Evolutionary conservation across 176 grass and related monocot species (phyloP).

Genomic region (Carex parvula): DNA sequence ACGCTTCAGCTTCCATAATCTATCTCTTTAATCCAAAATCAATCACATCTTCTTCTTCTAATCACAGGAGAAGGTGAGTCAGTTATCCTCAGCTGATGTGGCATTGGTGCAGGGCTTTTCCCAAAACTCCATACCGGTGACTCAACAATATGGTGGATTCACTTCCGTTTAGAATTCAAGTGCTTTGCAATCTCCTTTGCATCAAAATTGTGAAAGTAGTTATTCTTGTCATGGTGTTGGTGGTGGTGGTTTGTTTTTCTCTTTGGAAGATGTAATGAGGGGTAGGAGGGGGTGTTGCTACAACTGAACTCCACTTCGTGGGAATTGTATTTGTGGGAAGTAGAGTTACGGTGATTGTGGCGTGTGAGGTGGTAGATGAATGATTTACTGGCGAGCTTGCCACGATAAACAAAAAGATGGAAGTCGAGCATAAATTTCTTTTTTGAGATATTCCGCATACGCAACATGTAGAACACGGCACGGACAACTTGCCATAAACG

Average conservation of each 20-base stretch:
- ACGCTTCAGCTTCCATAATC: slow-evolving; percentile 61
- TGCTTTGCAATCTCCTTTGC: slow-evolving; percentile 57
- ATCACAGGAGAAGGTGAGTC: slow-evolving; percentile 68
- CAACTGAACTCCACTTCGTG: slow-evolving; percentile 94
- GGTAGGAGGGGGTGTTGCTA: slow-evolving; percentile 75
- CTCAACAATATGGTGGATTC: slow-evolving; percentile 28
- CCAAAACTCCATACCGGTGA: slow-evolving; percentile 28
- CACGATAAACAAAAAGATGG: slow-evolving; percentile 60
- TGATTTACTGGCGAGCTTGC: slow-evolving; percentile 86
- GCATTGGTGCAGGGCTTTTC: slow-evolving; percentile 51
- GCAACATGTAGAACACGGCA: slow-evolving; percentile 69
- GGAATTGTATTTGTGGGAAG: slow-evolving; percentile 15
- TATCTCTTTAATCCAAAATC: slow-evolving; percentile 49
- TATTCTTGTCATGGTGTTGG: slow-evolving; percentile 37
- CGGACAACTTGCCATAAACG: slow-evolving; percentile 66
- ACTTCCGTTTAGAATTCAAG: slow-evolving; percentile 54
- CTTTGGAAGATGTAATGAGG: slow-evolving; percentile 37
- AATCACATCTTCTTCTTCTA: slow-evolving; percentile 28
- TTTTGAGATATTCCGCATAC: slow-evolving; percentile 58
- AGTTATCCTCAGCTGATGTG: slow-evolving; percentile 64
- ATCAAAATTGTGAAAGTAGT: slow-evolving; percentile 60
- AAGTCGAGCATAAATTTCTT: slow-evolving; percentile 76
- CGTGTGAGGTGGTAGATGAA: slow-evolving; percentile 47
- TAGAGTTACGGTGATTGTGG: slow-evolving; percentile 37
- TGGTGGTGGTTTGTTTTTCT: slow-evolving; percentile 25